Evolutionary conservation across 257 asterid genomes (phyloP), one percentile per base, ranked within the genome.

Genomic region (Marsdenia floribunda): DNA sequence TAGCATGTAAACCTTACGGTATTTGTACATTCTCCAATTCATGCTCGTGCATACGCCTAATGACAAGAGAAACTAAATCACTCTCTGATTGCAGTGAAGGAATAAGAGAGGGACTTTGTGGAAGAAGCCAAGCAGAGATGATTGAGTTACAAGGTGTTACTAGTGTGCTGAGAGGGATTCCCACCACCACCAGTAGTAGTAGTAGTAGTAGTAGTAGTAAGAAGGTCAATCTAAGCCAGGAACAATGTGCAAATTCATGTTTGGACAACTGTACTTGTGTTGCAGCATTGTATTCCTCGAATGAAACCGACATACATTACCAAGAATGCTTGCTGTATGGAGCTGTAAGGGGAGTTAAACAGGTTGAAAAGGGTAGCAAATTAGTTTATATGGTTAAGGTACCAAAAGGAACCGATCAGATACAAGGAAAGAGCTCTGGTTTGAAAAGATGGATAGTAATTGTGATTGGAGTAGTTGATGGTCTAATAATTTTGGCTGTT

Each of bases 391-490:
- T 89, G 96, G 90, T 88, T 33, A 91, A 91, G 86, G 91, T 83
- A 40, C 80, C 87, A 21, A 81, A 77, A 67, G 94, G 88, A 64
- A 67, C 53, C 33, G 79, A 72, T 60, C 42, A 64, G 72, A 87
- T 71, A 35, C 77, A 68, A n/a, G 88, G 81, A 10, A 82, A 77
- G 59, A 76, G 68, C 73, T 83, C 84, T 11, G 91, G 92, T 74
- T 68, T 90, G 83, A 90, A 87, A 82, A 85, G 70, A 84, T 90
- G 97, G 98, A 85, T 83, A 1, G 76, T 84, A 2, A 57, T 90
- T 44, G 82, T 90, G 73, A 89, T 91, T 37, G 90, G 77, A 8
- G 88, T 87, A 72, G 97, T 79, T 77, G 97, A 93, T 86, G 96
- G 90, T 22, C 75, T 91, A 18, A 75, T 91, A 22, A 77, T 93